phyloP scores from a whole-genome alignment of 106 monocot species.

The Dioscorea zingiberensis region DNA sequence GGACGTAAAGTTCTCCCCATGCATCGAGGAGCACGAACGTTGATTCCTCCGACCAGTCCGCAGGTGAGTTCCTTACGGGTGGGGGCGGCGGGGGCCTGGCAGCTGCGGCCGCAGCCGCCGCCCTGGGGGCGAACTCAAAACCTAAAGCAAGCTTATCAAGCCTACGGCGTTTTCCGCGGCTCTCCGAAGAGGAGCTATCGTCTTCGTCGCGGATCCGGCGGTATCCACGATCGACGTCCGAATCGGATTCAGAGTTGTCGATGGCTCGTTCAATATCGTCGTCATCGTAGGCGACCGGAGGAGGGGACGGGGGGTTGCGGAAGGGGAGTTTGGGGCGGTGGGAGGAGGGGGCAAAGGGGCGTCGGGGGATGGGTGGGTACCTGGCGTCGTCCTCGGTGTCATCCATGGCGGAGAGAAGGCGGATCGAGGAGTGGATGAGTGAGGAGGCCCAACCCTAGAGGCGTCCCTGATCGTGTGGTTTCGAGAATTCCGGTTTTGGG shows the following conservation, averaged over 20 bases:
- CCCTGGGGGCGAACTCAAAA: constrained; percentile 79
- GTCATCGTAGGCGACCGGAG: constrained; percentile 15
- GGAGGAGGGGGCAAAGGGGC: constrained; percentile 7
- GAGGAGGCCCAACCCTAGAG: constrained; percentile 1
- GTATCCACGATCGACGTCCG: constrained; percentile 15
- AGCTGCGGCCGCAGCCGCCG: not conserved
- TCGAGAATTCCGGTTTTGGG: too few species aligned
- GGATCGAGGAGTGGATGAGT: not conserved
- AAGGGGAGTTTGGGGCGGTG: not conserved
- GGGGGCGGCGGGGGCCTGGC: constrained; percentile 6
- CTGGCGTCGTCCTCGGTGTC: constrained; percentile 59
- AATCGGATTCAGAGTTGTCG: constrained; percentile 1
- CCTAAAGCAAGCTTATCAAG: constrained; percentile 57
- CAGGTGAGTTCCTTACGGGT: constrained; percentile 17
- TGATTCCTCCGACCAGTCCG: constrained; percentile 86
- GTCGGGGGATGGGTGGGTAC: constrained; percentile 39
- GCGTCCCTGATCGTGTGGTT: too few species aligned
- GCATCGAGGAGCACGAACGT: constrained; percentile 83
- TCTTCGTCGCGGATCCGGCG: constrained; percentile 1
- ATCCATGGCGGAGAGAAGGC: constrained; percentile 16
- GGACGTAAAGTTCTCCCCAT: constrained; percentile 74
- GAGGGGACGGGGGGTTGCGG: constrained; percentile 6
- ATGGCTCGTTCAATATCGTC: constrained; percentile 20
- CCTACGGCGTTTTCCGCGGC: constrained; percentile 60
- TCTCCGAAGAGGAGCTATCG: constrained; percentile 32